Percentiles rank a stretch among this genome's conserved stretches.
Evolutionary conservation across 768 basidiomycete genomes (phyloP).

Genomic region (Gautieria morchelliformis): DNA sequence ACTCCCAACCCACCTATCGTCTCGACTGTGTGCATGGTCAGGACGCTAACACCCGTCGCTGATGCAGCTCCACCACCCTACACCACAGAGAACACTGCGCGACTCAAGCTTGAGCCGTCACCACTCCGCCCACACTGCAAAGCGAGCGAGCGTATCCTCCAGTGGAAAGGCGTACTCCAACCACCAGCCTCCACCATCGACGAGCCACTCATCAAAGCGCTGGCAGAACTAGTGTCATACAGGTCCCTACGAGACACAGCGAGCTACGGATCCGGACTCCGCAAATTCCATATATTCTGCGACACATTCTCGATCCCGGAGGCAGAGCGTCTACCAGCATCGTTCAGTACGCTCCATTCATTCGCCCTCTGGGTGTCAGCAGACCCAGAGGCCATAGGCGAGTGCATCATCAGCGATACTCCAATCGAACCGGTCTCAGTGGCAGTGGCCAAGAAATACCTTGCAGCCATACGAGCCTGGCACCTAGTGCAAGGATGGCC

Average conservation of each 20-base stretch:
- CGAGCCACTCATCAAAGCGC: slow-evolving; percentile 13
- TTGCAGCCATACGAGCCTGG: slow-evolving; percentile 28
- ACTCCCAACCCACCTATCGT: slow-evolving; percentile 12
- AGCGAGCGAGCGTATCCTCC: slow-evolving; percentile 18
- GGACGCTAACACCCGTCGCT: too few relatives aligned
- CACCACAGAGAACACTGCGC: not conserved
- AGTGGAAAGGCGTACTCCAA: slow-evolving; percentile 25
- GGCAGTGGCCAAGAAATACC: slow-evolving; percentile 21
- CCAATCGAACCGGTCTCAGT: slow-evolving; percentile 25
- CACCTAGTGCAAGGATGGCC: slow-evolving; percentile 31
- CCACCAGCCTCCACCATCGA: slow-evolving; percentile 17
- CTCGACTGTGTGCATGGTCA: not conserved
- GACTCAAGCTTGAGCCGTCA: slow-evolving; percentile 12
- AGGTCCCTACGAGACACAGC: slow-evolving; percentile 15
- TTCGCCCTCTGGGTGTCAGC: slow-evolving; percentile 28
- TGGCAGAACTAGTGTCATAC: slow-evolving; percentile 14
- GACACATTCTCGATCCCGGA: too few relatives aligned
- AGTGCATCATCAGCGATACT: slow-evolving; percentile 1
- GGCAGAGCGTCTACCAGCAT: slow-evolving; percentile 16
- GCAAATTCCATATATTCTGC: slow-evolving; percentile 23
- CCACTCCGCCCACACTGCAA: slow-evolving; percentile 16
- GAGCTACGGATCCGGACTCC: slow-evolving; percentile 17
- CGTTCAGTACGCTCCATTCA: slow-evolving; percentile 22
- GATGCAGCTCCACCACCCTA: not conserved
- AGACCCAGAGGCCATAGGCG: slow-evolving; percentile 15